Evolutionary conservation across 257 asterid genomes (phyloP).

Genomic region (Plantago elongata): DNA sequence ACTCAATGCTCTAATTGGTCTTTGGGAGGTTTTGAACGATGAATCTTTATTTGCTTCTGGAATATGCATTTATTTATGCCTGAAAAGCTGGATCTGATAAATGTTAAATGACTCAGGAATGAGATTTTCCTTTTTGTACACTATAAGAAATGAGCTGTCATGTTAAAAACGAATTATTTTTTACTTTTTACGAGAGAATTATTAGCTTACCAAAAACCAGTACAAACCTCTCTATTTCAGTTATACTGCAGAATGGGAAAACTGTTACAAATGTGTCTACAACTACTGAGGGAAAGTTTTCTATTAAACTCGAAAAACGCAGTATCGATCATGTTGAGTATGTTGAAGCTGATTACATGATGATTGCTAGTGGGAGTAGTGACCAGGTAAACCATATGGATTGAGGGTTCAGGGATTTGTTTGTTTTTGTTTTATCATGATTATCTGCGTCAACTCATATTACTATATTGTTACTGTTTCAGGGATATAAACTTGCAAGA

Average conservation of each 20-base stretch:
- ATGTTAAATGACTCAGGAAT: background rate
- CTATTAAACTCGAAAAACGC: conserved; percentile 69
- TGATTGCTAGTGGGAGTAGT: conserved; percentile 91
- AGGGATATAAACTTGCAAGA: conserved; percentile 82
- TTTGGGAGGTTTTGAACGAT: conserved; percentile 7
- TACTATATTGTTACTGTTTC: conserved; percentile 19
- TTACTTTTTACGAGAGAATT: no score
- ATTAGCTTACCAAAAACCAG: no score
- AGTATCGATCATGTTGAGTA: conserved; percentile 48
- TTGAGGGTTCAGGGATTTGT: conserved; percentile 17
- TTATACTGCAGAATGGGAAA: conserved; percentile 72
- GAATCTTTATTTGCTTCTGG: background rate
- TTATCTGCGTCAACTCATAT: conserved; percentile 13
- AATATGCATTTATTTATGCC: background rate
- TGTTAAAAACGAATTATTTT: background rate
- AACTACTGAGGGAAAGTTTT: conserved; percentile 46
- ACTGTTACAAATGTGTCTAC: conserved; percentile 65
- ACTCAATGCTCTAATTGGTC: conserved; percentile 12
- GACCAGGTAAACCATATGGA: conserved; percentile 54
- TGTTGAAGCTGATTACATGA: conserved; percentile 62
- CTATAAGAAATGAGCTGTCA: background rate
- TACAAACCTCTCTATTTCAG: conserved; percentile 25
- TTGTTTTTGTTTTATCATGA: conserved; percentile 12
- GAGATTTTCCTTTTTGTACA: background rate
- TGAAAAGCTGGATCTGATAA: conserved; percentile 10